Evolutionary conservation across 2,329 filamentous ascomycete species (phyloP).

Genomic region (Biscogniauxia marginata): DNA sequence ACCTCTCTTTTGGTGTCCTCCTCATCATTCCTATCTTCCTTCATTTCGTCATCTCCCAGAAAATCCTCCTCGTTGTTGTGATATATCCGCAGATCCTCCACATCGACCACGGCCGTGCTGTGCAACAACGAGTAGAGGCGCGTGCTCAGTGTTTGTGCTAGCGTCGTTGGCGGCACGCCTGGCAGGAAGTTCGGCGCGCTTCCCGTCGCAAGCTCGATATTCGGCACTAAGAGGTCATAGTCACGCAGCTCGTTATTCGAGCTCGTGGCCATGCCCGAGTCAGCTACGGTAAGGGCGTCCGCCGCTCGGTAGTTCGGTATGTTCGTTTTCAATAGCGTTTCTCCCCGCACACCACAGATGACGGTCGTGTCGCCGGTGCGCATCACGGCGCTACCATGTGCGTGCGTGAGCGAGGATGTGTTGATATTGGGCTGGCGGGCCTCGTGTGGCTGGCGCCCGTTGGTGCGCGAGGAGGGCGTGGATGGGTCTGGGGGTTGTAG

Average conservation of each 20-base stretch:
- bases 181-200: slow-evolving; percentile 84
- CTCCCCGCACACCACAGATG: slow-evolving; percentile 88
- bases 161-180: slow-evolving; percentile 73
- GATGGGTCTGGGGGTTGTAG: slow-evolving; percentile 59
- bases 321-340: slow-evolving; percentile 74
- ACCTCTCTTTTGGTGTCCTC: slow-evolving; percentile 41
- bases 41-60: slow-evolving; percentile 33
- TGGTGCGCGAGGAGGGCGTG: slow-evolving; percentile 68
- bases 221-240: slow-evolving; percentile 81
- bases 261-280: slow-evolving; percentile 30
- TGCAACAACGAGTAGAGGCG: slow-evolving; percentile 76
- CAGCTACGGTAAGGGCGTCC: slow-evolving; percentile 30
- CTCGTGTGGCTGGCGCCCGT: slow-evolving; percentile 70
- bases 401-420: slow-evolving; percentile 80
- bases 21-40: slow-evolving; percentile 27
- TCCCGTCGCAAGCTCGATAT: slow-evolving; percentile 88
- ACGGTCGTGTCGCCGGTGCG: slow-evolving; percentile 86
- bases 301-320: slow-evolving; percentile 65
- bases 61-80: slow-evolving; percentile 32
- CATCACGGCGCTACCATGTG: slow-evolving; percentile 86
- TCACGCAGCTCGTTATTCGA: slow-evolving; percentile 51
- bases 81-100: slow-evolving; percentile 69
- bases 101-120: slow-evolving; percentile 63
- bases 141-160: slow-evolving; percentile 84
- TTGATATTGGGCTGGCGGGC: slow-evolving; percentile 75